A percentile compares a stretch with the other conserved stretches of the same genome.
These are phyloP conservation scores for Nannizziopsis barbatae DNA, from an alignment of 2,329 filamentous ascomycete genomes.

Conservation along the genomic window DNA sequence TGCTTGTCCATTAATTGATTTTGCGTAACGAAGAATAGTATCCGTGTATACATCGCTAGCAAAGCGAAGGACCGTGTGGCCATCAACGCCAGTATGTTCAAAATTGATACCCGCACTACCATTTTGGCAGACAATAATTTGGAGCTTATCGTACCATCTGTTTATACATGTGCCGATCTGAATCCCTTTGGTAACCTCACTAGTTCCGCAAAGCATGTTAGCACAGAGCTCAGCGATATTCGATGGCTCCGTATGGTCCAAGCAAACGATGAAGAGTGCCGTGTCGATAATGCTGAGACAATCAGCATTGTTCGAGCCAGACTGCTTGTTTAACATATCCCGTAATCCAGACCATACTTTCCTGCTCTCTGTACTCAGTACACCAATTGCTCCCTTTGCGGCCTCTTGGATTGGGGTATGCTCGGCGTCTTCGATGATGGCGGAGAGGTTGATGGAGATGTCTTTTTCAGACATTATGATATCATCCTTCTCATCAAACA, in stretches of 20 bases:
- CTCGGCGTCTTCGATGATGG: conserved; percentile 80
- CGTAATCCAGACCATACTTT: conserved; percentile 90
- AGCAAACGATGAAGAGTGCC: conserved; percentile 78
- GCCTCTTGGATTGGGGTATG: conserved; percentile 86
- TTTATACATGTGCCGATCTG: conserved; percentile 98
- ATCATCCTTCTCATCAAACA: conserved; percentile 86
- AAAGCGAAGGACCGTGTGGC: conserved; percentile 91
- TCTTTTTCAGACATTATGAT: conserved; percentile 96
- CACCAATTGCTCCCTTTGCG: conserved; percentile 86
- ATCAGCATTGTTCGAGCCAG: conserved; percentile 87
- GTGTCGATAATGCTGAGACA: conserved; percentile 93
- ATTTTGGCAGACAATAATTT: conserved; percentile 98
- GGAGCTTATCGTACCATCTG: conserved; percentile 97
- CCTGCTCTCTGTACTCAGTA: conserved; percentile 89
- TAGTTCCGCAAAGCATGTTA: conserved; percentile 97
- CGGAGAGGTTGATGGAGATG: conserved; percentile 78
- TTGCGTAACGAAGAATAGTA: conserved; percentile 88
- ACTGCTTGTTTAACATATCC: conserved; percentile 75
- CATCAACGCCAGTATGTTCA: conserved; percentile 94
- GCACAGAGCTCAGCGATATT: conserved; percentile 79
- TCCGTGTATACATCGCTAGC: conserved; percentile 96
- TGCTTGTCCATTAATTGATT: conserved; percentile 87
- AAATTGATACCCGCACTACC: conserved; percentile 98
- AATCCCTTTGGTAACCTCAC: conserved; percentile 79
- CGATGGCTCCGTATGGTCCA: conserved; percentile 81